phyloP scores from a whole-genome alignment of 345 rosid genomes.

The Boechera stricta region DNA sequence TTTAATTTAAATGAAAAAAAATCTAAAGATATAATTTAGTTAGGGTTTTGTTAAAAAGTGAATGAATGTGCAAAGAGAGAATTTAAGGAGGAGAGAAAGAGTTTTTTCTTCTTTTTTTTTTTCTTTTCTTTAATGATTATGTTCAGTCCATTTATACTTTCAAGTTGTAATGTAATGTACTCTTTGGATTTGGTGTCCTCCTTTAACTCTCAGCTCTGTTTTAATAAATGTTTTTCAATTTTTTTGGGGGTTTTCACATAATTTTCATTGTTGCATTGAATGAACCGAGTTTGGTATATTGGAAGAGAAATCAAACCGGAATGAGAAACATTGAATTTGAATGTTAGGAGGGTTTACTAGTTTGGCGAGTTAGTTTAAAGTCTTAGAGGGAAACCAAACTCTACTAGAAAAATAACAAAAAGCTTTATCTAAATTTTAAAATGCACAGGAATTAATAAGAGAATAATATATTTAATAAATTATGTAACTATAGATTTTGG shows the following conservation, averaged over 20 bases:
- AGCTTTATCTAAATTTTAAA: background rate
- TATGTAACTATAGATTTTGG: slow-evolving; percentile 36
- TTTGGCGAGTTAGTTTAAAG: background rate
- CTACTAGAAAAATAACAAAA: background rate
- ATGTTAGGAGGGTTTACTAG: slow-evolving; percentile 25
- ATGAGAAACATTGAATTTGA: slow-evolving; percentile 27
- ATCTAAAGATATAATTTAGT: slow-evolving; percentile 1
- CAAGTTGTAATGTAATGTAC: slow-evolving; percentile 25
- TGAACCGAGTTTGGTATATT: slow-evolving; percentile 37
- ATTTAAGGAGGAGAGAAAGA: slow-evolving; percentile 2
- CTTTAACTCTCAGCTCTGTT: background rate
- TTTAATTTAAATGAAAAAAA: background rate
- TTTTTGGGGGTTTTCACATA: slow-evolving; percentile 28
- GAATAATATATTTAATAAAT: slow-evolving; percentile 10
- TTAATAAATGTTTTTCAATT: background rate
- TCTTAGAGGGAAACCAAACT: background rate
- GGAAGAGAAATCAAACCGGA: slow-evolving; percentile 22
- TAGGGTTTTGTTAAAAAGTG: slow-evolving; percentile 9
- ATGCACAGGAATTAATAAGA: slow-evolving; percentile 20
- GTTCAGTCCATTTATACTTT: slow-evolving; percentile 31
- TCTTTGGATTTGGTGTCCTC: slow-evolving; percentile 30
- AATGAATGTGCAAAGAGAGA: slow-evolving; percentile 25
- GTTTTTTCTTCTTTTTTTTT: slow-evolving; percentile 1
- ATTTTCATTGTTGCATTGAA: slow-evolving; percentile 38
- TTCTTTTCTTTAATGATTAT: slow-evolving; percentile 23